Evolutionary conservation across 345 rosid species (phyloP).

Genomic region (thale cress (Arabidopsis thaliana)): DNA sequence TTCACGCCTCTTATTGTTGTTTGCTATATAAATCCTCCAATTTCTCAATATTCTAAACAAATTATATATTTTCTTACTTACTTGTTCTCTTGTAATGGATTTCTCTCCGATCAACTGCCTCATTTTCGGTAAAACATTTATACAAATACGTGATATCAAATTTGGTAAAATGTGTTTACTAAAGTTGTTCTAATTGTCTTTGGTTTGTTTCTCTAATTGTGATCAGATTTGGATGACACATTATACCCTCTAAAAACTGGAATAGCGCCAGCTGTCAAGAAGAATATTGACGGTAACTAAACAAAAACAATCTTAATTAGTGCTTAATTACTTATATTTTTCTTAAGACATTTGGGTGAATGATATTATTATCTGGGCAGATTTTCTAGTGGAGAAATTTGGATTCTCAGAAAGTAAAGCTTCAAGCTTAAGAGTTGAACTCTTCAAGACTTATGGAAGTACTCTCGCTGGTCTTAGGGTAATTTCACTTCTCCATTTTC

Average conservation of each 20-base stretch:
- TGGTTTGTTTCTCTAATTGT: background rate
- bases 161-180: background rate
- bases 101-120: conserved; percentile 69
- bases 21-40: conserved; percentile 16
- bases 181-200: background rate
- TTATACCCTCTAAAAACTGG: conserved; percentile 77
- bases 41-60: conserved; percentile 20
- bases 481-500: conserved; percentile 6
- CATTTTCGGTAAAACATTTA: conserved; percentile 61
- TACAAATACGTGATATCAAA: background rate
- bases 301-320: background rate
- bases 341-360: background rate
- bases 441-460: conserved; percentile 88
- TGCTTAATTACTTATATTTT: background rate
- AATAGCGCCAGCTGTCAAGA: conserved; percentile 69
- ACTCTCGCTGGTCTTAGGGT: conserved; percentile 94
- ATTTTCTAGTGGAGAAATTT: conserved; percentile 73
- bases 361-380: conserved; percentile 42
- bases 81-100: conserved; percentile 40
- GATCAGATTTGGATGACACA: conserved; percentile 91
- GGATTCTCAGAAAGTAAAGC: conserved; percentile 71
- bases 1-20: conserved; percentile 17
- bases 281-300: conserved; percentile 75
- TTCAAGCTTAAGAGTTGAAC: conserved; percentile 66
- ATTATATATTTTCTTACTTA: background rate